These are phyloP conservation scores for Thymus quinquecostatus DNA, from an alignment of 257 asterid genomes.

Conservation along the genomic window DNA sequence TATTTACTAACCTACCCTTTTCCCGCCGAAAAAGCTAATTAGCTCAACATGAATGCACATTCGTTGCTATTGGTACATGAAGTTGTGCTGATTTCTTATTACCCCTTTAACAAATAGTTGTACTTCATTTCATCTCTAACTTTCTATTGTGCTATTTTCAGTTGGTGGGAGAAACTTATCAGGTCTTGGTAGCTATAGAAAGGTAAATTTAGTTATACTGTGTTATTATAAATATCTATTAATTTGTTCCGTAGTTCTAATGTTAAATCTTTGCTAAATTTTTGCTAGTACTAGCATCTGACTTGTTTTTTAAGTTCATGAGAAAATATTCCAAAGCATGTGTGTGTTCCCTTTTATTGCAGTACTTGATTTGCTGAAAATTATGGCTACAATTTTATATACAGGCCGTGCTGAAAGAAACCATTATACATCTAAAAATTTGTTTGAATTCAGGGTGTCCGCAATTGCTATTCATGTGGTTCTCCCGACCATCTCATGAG, in stretches of 20 bases:
- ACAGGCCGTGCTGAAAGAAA: neutral
- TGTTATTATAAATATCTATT: constrained; percentile 9
- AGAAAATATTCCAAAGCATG: neutral
- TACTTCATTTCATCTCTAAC: constrained; percentile 8
- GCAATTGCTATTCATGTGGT: constrained; percentile 64
- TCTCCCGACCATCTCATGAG: constrained; percentile 86
- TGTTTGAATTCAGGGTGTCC: constrained; percentile 51
- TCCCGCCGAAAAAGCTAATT: no score
- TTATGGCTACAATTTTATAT: neutral
- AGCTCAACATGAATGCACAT: no score
- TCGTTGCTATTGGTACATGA: constrained; percentile 30
- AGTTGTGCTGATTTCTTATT: constrained; percentile 5
- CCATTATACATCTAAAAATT: neutral
- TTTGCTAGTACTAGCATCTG: neutral
- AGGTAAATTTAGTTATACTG: constrained; percentile 48
- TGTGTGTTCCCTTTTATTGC: neutral
- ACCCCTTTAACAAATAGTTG: neutral
- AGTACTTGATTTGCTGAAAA: neutral
- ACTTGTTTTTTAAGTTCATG: neutral
- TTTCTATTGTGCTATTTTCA: constrained; percentile 42
- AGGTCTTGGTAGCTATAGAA: constrained; percentile 53
- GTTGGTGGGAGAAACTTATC: constrained; percentile 57
- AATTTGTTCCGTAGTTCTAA: neutral
- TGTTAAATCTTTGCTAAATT: constrained; percentile 11
- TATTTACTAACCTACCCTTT: no score